These are phyloP conservation scores for Phialophora chinensis DNA, from an alignment of 2,329 filamentous ascomycete genomes.

Conservation along the genomic window DNA sequence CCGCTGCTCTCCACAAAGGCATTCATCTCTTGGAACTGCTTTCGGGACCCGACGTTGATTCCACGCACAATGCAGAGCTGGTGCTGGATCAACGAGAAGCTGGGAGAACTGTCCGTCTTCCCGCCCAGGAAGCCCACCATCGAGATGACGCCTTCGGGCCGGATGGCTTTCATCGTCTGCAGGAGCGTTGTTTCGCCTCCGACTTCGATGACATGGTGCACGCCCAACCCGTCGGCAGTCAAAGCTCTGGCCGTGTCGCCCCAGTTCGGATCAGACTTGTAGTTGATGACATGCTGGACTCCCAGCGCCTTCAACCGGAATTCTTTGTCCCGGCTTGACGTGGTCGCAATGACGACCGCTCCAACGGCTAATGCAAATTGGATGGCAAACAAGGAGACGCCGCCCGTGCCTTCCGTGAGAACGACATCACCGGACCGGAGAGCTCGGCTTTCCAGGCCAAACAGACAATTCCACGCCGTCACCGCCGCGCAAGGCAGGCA, in stretches of 20 bases:
- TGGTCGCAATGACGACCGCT: slow-evolving; percentile 63
- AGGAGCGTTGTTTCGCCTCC: slow-evolving; percentile 65
- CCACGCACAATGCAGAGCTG: slow-evolving; percentile 4
- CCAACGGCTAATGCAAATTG: slow-evolving; percentile 57
- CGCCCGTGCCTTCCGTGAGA: slow-evolving; percentile 41
- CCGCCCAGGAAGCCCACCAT: slow-evolving; percentile 60
- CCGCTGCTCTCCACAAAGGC: not conserved
- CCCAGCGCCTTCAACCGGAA: slow-evolving; percentile 61
- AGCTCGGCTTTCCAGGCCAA: slow-evolving; percentile 56
- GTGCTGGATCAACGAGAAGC: not conserved
- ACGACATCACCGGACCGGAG: slow-evolving; percentile 62
- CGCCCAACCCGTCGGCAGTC: slow-evolving; percentile 59
- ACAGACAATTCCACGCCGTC: slow-evolving; percentile 71
- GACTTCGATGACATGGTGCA: slow-evolving; percentile 70
- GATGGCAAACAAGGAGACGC: slow-evolving; percentile 57
- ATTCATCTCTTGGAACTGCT: slow-evolving; percentile 4
- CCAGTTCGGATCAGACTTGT: slow-evolving; percentile 64
- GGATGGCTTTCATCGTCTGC: slow-evolving; percentile 57
- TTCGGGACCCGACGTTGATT: not conserved
- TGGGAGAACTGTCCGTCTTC: slow-evolving; percentile 44
- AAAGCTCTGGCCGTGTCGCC: slow-evolving; percentile 60
- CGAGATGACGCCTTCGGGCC: slow-evolving; percentile 56
- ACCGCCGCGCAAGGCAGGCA: slow-evolving; percentile 66
- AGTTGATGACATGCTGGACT: slow-evolving; percentile 66
- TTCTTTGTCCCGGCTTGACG: slow-evolving; percentile 61